phyloP scores from a whole-genome alignment of 495 filamentous ascomycete genomes.

The Clohesyomyces aquaticus region DNA sequence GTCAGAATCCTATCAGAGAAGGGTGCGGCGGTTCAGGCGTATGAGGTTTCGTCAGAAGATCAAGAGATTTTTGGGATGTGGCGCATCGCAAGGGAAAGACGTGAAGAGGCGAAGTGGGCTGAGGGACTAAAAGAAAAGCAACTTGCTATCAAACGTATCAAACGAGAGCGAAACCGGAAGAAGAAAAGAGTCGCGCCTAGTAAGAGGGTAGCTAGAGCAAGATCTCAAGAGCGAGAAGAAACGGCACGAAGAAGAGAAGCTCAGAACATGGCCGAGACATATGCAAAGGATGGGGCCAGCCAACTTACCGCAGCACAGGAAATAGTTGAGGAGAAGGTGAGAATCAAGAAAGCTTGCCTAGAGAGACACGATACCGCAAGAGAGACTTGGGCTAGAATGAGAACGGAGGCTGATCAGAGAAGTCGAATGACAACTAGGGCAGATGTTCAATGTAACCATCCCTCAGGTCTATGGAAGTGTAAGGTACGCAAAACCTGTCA shows the following conservation, averaged over 20 bases:
- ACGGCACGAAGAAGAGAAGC: neutral
- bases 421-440: neutral
- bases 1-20: neutral
- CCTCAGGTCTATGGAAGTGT: neutral
- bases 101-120: neutral
- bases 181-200: neutral
- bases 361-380: neutral
- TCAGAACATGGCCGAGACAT: neutral
- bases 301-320: neutral
- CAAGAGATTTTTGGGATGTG: neutral
- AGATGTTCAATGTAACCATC: neutral
- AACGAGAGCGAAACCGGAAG: neutral
- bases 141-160: neutral
- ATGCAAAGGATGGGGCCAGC: neutral
- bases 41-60: neutral
- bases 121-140: neutral
- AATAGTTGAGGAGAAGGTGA: neutral
- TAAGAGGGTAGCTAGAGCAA: neutral
- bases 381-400: neutral
- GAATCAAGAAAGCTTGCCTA: neutral
- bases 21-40: neutral
- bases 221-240: neutral
- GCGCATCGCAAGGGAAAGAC: neutral
- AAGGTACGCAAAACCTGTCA: conserved; percentile 1
- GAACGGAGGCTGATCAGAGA: neutral